phyloP scores from a whole-genome alignment of 139 green algal genomes.

The Nannochloris sp. region DNA sequence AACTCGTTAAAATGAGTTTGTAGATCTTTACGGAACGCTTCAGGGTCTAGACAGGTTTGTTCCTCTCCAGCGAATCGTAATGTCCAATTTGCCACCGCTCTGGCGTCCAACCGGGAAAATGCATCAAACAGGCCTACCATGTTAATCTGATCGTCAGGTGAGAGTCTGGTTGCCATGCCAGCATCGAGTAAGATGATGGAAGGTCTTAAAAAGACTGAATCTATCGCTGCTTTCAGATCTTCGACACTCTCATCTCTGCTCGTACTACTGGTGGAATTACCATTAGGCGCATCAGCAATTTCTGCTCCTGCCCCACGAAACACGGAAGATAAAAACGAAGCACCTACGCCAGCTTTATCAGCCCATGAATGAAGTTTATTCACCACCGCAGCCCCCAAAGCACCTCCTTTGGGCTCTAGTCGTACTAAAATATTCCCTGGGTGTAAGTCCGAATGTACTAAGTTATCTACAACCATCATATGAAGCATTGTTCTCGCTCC shows the following conservation, averaged over 20 bases:
- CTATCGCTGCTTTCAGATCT: neutral
- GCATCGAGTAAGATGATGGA: constrained; percentile 81
- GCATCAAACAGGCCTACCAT: constrained; percentile 51
- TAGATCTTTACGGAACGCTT: constrained; percentile 52
- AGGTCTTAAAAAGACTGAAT: constrained; percentile 44
- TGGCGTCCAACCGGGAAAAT: constrained; percentile 58
- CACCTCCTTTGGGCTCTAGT: constrained; percentile 36
- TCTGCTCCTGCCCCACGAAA: too few species aligned
- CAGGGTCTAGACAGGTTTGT: constrained; percentile 65
- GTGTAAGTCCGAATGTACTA: constrained; percentile 89
- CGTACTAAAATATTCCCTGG: constrained; percentile 83
- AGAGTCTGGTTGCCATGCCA: constrained; percentile 83
- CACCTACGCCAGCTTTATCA: neutral
- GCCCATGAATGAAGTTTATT: neutral
- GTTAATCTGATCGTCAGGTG: constrained; percentile 45
- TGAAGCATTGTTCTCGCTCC: constrained; percentile 81
- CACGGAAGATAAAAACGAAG: too few species aligned
- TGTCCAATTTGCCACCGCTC: constrained; percentile 45
- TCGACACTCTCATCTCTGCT: too few species aligned
- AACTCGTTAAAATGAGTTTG: constrained; percentile 42
- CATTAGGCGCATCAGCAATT: neutral
- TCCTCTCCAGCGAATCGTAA: constrained; percentile 57
- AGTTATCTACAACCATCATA: constrained; percentile 95
- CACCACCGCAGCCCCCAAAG: neutral
- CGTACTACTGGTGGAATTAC: neutral